These are phyloP conservation scores for Labyrinthula sp. DNA, from an alignment of 352 stramenopile genomes.

Conservation along the genomic window DNA sequence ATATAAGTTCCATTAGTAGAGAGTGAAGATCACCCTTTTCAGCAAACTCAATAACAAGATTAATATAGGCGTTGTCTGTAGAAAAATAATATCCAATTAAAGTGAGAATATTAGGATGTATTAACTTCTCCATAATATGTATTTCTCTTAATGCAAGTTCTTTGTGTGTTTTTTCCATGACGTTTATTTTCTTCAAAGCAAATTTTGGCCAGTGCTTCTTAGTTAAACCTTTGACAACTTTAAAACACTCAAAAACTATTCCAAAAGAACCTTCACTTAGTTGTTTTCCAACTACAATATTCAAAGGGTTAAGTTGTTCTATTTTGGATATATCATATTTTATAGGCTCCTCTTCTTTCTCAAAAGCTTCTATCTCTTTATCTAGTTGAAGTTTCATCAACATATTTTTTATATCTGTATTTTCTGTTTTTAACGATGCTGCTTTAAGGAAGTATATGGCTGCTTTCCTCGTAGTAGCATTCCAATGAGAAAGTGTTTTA, in stretches of 20 bases:
- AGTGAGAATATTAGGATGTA: conserved; percentile 50
- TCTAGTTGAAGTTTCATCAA: neutral
- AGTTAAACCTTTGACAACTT: conserved; percentile 44
- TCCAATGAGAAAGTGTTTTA: too few relatives aligned
- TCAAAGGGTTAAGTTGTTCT: conserved; percentile 45
- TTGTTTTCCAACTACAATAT: conserved; percentile 50
- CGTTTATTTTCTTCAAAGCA: conserved; percentile 51
- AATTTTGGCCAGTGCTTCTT: conserved; percentile 51
- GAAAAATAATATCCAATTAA: conserved; percentile 56
- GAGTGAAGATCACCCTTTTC: conserved; percentile 52
- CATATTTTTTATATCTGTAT: neutral
- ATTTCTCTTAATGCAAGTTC: conserved; percentile 48
- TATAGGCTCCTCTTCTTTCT: too few relatives aligned
- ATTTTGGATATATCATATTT: conserved; percentile 1
- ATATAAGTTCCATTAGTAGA: conserved; percentile 44
- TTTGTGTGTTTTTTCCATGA: conserved; percentile 39
- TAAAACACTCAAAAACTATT: conserved; percentile 48
- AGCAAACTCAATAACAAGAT: conserved; percentile 59
- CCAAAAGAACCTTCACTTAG: conserved; percentile 42
- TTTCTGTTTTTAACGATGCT: neutral
- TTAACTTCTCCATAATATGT: conserved; percentile 43
- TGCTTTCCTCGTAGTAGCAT: neutral
- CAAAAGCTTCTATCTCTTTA: neutral
- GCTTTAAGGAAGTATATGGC: neutral
- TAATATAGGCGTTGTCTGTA: conserved; percentile 46